phyloP scores from a whole-genome alignment of 1,139 yeast genomes.

The Scheffersomyces lignicola region DNA sequence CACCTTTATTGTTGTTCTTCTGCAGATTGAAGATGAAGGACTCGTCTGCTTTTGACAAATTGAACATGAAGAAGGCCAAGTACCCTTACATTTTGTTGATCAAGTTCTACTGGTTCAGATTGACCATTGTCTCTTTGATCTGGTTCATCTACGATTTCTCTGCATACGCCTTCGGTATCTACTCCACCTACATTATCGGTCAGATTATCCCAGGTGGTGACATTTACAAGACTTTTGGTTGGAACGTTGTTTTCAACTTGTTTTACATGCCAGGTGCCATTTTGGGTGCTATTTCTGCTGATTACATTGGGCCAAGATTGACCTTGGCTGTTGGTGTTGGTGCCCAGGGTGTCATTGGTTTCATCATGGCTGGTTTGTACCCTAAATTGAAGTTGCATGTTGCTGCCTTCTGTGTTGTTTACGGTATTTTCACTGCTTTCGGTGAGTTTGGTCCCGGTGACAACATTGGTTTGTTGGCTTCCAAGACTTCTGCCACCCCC shows the following conservation, averaged over 20 bases:
- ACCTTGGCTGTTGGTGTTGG: conserved; percentile 70
- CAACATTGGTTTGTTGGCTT: conserved; percentile 82
- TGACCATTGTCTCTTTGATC: conserved; percentile 65
- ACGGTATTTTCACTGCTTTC: conserved; percentile 79
- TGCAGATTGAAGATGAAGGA: conserved; percentile 76
- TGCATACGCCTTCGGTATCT: conserved; percentile 83
- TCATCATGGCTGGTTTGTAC: conserved; percentile 76
- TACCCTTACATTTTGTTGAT: conserved; percentile 66
- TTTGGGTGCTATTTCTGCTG: conserved; percentile 80
- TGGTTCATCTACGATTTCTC: conserved; percentile 95
- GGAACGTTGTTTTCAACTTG: conserved; percentile 86
- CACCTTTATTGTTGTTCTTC: conserved; percentile 76
- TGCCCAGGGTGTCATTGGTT: conserved; percentile 80
- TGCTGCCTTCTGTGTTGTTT: conserved; percentile 80
- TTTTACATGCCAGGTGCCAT: conserved; percentile 91
- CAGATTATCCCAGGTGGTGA: conserved; percentile 48
- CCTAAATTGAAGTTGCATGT: conserved; percentile 55
- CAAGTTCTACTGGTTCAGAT: conserved; percentile 85
- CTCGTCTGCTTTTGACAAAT: conserved; percentile 66
- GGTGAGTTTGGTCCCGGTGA: conserved; percentile 98
- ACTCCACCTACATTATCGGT: conserved; percentile 66
- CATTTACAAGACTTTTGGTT: conserved; percentile 78
- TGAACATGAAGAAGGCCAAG: conserved; percentile 62
- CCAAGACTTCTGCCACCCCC: conserved; percentile 84
- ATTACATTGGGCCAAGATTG: conserved; percentile 84